Percentiles rank a stretch among this genome's conserved stretches.
phyloP scores from a whole-genome alignment of 1,284 basidiomycete species.

The Malassezia yamatoensis region DNA sequence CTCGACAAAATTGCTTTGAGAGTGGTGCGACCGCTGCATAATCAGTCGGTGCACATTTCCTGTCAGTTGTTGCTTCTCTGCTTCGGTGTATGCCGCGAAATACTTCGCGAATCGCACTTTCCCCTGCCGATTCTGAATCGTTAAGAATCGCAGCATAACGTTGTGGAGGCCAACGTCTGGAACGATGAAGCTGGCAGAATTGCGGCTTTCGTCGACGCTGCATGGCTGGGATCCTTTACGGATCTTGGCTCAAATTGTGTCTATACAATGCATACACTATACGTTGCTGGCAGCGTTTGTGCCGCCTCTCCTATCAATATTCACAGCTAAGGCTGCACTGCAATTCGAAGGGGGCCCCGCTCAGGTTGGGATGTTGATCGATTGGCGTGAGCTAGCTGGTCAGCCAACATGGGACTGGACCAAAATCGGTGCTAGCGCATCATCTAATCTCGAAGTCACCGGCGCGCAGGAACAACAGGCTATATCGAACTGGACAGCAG shows the following conservation, averaged over 20 bases:
- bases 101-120: conserved; percentile 94
- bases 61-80: conserved; percentile 67
- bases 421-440: conserved; percentile 38
- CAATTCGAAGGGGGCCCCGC: conserved; percentile 72
- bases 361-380: conserved; percentile 85
- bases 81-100: conserved; percentile 63
- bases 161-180: not conserved
- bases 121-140: conserved; percentile 91
- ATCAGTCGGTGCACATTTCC: conserved; percentile 92
- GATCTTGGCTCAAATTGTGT: conserved; percentile 14
- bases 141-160: conserved; percentile 79
- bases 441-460: conserved; percentile 1
- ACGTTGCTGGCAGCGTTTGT: conserved; percentile 18
- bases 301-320: conserved; percentile 16
- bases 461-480: conserved; percentile 11
- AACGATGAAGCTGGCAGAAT: conserved; percentile 10
- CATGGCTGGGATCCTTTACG: conserved; percentile 18
- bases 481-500: conserved; percentile 64
- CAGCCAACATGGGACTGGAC: conserved; percentile 55
- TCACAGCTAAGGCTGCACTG: conserved; percentile 54
- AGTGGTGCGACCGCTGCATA: conserved; percentile 94
- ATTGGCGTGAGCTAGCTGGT: conserved; percentile 82
- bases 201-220: conserved; percentile 15
- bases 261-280: conserved; percentile 14
- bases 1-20: conserved; percentile 98